These are phyloP conservation scores for Staphylotrichum tortipilum DNA, from an alignment of 495 filamentous ascomycete genomes.

Conservation along the genomic window DNA sequence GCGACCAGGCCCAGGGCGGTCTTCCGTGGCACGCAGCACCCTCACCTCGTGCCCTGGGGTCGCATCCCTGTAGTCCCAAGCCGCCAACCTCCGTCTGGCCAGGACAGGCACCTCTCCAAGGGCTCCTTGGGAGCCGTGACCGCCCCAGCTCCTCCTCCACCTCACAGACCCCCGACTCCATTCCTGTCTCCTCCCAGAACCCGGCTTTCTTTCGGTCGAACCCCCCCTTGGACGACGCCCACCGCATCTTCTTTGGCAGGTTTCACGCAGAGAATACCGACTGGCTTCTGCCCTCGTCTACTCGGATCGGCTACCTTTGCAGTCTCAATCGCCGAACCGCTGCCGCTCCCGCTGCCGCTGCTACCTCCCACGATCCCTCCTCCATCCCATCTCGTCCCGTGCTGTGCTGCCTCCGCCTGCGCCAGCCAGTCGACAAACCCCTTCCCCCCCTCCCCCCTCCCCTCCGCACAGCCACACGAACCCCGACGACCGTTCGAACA, in stretches of 20 bases:
- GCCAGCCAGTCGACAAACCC: no score
- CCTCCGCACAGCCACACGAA: no score
- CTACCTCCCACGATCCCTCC: no score
- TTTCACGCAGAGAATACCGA: neutral
- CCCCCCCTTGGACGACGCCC: neutral
- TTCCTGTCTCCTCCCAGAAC: neutral
- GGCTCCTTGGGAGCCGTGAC: slow-evolving; percentile 1
- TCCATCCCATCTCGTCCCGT: no score
- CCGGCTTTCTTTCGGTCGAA: neutral
- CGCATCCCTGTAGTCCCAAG: slow-evolving; percentile 4
- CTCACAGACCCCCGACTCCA: neutral
- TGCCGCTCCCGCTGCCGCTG: no score
- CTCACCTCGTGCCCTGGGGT: no score
- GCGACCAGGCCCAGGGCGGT: no score
- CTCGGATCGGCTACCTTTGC: slow-evolving; percentile 3
- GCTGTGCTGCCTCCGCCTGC: no score
- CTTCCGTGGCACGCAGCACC: no score
- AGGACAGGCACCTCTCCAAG: neutral
- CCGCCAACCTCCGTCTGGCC: neutral
- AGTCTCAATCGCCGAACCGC: slow-evolving; percentile 6
- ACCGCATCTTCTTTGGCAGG: neutral
- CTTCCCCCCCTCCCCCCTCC: no score
- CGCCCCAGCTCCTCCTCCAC: neutral
- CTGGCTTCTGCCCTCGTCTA: neutral
- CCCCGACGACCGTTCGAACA: no score